Base-by-base conservation (phyloP, 192 early-diverging fungal genomes). In the Chytriomyces hyalinus region DNA sequence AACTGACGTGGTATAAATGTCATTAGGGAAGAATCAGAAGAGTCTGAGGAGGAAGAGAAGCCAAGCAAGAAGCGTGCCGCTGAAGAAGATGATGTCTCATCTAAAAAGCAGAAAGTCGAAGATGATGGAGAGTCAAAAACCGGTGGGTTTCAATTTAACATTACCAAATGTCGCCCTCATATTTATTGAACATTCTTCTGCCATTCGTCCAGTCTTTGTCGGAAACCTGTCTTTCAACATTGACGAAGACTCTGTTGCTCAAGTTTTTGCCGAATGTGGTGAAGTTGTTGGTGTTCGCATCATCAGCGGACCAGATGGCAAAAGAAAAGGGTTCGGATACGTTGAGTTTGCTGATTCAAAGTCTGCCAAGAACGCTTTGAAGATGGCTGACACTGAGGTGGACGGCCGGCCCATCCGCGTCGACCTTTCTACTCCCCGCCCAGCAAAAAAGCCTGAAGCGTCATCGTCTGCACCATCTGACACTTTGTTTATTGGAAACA, bases 321-420 rank as follows among this genome's bases (percentile, higher is more conserved):
- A 83, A 68, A 89, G 93, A 61, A 94, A 92, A 82, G 94, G 94
- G 53, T 96, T 93, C 80, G 95, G 91, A 70, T 96, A 96, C 87
- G 90, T 98, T 43, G 94, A 97, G 65, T 97, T 97, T 81, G 81
- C 87, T 67, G 76, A 78, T 64, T 71, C 87, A 26, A 92, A 90
- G 69, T 85, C 82, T 51, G 92, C 90, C 67, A 83, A 91, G 71
- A 89, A 89, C 77, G 95, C 94, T n/a, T 61, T 92, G 65, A 85
- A 85, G 46, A 78, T 62, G 61, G 82, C 90, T 61, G 81, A 84
- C 53, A 92, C 90, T 49, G 84, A 85, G 59, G 82, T 97, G 47
- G 93, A 94, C 68, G 96, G 95, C 57, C 93, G 96, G 76, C 82
- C 80, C 59, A 86, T 98, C 79, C 88, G 90, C 73, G 85, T 97